Evolutionary conservation across 768 basidiomycete genomes (phyloP).

Genomic region (Kwoniella heveanensis): DNA sequence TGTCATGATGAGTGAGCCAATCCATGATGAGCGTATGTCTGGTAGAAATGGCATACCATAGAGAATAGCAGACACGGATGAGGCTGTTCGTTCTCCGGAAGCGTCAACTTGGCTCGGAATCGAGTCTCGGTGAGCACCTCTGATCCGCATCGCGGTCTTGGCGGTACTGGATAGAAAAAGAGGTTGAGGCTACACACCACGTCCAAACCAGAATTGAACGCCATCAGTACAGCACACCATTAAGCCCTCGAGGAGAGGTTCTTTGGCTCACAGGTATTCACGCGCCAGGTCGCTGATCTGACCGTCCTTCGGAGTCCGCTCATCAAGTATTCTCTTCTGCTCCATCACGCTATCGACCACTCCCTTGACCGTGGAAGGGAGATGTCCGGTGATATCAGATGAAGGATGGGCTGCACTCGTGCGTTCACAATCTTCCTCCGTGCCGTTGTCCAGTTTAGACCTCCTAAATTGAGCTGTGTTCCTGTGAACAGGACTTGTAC

Average conservation of each 20-base stretch:
- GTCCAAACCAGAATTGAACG: too few relatives aligned
- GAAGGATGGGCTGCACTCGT: background rate
- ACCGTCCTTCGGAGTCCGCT: background rate
- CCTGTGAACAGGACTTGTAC: too few relatives aligned
- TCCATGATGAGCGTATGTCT: too few relatives aligned
- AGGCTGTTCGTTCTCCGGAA: conserved; percentile 13
- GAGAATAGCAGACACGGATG: conserved; percentile 41
- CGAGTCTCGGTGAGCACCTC: conserved; percentile 33
- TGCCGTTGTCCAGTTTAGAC: too few relatives aligned
- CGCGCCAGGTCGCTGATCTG: conserved; percentile 31
- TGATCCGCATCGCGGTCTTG: conserved; percentile 24
- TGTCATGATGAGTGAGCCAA: background rate
- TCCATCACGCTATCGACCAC: conserved; percentile 7
- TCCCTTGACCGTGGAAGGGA: background rate
- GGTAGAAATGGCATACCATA: conserved; percentile 40
- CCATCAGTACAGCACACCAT: too few relatives aligned
- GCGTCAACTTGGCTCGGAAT: conserved; percentile 26
- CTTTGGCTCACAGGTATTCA: conserved; percentile 32
- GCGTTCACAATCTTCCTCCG: too few relatives aligned
- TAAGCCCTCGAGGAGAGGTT: background rate
- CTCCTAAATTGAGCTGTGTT: too few relatives aligned
- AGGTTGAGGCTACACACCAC: conserved; percentile 14
- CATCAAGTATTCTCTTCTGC: conserved; percentile 1
- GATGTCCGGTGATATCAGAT: background rate
- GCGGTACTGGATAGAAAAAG: conserved; percentile 9